phyloP scores from a whole-genome alignment of 106 monocot genomes.

The Acorus gramineus region DNA sequence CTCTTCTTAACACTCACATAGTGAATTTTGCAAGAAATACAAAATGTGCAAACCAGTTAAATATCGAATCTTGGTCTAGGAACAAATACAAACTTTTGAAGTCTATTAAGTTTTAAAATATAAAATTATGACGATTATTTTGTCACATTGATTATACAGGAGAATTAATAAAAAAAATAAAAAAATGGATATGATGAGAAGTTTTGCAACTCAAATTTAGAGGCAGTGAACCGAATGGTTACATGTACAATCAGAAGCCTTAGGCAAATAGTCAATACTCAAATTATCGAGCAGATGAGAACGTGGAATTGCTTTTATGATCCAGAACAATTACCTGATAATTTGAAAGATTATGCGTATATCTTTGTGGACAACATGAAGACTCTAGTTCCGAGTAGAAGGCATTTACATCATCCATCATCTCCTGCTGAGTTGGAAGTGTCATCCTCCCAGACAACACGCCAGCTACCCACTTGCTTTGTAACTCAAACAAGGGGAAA shows the following conservation, averaged over 20 bases:
- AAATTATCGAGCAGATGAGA: neutral
- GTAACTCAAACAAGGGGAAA: slow-evolving; percentile 76
- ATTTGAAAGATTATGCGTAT: slow-evolving; percentile 49
- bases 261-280: neutral
- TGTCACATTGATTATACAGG: too few relatives aligned
- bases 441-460: slow-evolving; percentile 60
- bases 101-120: too few relatives aligned
- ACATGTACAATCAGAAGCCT: neutral
- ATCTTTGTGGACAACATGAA: slow-evolving; percentile 61
- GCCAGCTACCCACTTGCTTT: slow-evolving; percentile 92
- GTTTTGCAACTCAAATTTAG: too few relatives aligned
- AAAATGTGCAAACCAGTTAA: too few relatives aligned
- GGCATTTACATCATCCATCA: slow-evolving; percentile 61
- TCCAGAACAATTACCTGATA: slow-evolving; percentile 43
- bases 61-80: too few relatives aligned
- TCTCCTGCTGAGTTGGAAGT: slow-evolving; percentile 57
- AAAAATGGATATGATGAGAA: too few relatives aligned
- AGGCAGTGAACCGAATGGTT: too few relatives aligned
- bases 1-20: too few relatives aligned
- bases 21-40: too few relatives aligned
- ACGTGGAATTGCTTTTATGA: neutral
- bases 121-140: too few relatives aligned
- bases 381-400: slow-evolving; percentile 45
- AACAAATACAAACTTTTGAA: too few relatives aligned
- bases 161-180: too few relatives aligned